Evolutionary conservation across 192 early-diverging fungal species (phyloP).

Genomic region (Spizellomyces punctatus): DNA sequence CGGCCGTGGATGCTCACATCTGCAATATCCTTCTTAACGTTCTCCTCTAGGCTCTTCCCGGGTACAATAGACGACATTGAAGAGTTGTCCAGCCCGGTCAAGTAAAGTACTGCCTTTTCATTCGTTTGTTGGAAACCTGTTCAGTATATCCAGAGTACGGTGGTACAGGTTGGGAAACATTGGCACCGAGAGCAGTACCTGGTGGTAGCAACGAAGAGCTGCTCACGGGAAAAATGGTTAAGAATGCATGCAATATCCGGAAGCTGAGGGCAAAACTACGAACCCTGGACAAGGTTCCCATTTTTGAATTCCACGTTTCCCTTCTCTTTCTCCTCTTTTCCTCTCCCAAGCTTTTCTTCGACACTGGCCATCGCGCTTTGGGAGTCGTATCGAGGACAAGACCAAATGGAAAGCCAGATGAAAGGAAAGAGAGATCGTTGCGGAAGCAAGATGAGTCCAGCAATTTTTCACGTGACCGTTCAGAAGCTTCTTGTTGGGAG

Average conservation of each 20-base stretch:
- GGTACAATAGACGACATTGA: conserved; percentile 32
- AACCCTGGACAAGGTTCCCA: conserved; percentile 29
- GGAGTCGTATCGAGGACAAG: too few relatives aligned
- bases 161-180: background rate
- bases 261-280: background rate
- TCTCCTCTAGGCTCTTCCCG: conserved; percentile 18
- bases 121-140: background rate
- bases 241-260: conserved; percentile 8
- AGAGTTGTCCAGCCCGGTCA: conserved; percentile 44
- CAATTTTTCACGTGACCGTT: too few relatives aligned
- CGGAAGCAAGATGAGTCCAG: too few relatives aligned
- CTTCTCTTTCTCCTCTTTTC: conserved; percentile 42
- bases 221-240: conserved; percentile 3
- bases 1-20: conserved; percentile 17
- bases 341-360: conserved; percentile 20
- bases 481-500: too few relatives aligned
- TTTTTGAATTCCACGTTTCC: conserved; percentile 47
- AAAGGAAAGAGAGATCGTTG: too few relatives aligned
- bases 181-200: conserved; percentile 12
- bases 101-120: conserved; percentile 36
- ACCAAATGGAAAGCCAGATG: too few relatives aligned
- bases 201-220: conserved; percentile 28
- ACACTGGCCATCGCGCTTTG: background rate
- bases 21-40: conserved; percentile 37
- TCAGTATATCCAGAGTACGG: background rate